phyloP scores from a whole-genome alignment of 257 asterid genomes.

The Catharanthus roseus region DNA sequence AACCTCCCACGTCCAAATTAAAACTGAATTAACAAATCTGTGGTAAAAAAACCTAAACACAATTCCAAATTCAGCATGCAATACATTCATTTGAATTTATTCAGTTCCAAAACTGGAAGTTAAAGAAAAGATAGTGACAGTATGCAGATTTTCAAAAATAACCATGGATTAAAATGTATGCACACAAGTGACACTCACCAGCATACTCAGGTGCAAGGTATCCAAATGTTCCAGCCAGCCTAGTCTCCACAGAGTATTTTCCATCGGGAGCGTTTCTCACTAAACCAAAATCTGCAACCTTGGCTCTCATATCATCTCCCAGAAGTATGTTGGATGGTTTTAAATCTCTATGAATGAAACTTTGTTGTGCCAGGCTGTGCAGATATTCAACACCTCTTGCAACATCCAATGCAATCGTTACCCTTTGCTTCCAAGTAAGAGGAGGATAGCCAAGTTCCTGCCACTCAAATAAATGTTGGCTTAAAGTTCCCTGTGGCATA shows the following conservation, averaged over 20 bases:
- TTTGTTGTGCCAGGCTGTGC: constrained; percentile 89
- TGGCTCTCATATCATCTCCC: constrained; percentile 89
- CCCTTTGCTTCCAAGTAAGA: constrained; percentile 83
- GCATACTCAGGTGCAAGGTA: constrained; percentile 99
- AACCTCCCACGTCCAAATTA: background rate
- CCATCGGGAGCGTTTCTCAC: constrained; percentile 93
- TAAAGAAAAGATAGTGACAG: background rate
- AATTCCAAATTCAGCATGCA: background rate
- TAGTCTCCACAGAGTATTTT: constrained; percentile 84
- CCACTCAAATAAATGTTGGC: constrained; percentile 86
- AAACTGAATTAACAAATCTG: background rate
- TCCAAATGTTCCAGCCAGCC: constrained; percentile 92
- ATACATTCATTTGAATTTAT: background rate
- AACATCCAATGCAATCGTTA: constrained; percentile 80
- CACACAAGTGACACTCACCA: constrained; percentile 35
- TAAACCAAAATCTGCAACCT: constrained; percentile 95
- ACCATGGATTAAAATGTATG: background rate
- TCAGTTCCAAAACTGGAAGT: background rate
- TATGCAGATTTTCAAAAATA: background rate
- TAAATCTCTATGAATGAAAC: constrained; percentile 90
- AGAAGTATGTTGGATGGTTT: constrained; percentile 90
- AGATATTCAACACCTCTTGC: constrained; percentile 95
- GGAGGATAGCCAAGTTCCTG: constrained; percentile 48
- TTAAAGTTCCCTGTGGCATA: constrained; percentile 89
- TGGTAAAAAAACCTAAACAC: background rate